Evolutionary conservation across 352 stramenopile species (phyloP).

Genomic region (Globisporangium canariense): DNA sequence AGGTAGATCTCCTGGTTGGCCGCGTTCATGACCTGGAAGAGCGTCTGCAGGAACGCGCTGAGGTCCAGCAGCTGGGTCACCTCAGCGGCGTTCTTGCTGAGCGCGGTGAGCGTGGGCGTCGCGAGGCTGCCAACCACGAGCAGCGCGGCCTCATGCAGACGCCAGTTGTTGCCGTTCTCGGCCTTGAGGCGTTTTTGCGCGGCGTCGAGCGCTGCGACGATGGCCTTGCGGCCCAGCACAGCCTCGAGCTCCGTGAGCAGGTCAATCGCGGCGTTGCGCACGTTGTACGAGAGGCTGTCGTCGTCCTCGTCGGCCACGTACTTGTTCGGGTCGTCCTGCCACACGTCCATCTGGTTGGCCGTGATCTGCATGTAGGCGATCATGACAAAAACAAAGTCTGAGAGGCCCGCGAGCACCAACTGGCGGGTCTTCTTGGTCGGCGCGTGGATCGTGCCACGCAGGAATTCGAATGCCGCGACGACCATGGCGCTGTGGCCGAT

Average conservation of each 20-base stretch:
- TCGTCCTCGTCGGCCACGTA: conserved; percentile 86
- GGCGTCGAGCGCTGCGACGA: conserved; percentile 49
- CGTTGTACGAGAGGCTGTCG: conserved; percentile 74
- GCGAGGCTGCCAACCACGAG: conserved; percentile 70
- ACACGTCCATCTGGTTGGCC: conserved; percentile 63
- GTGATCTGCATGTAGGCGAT: conserved; percentile 87
- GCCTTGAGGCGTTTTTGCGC: conserved; percentile 60
- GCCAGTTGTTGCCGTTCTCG: conserved; percentile 43
- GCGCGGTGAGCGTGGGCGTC: conserved; percentile 45
- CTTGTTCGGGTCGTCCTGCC: conserved; percentile 80
- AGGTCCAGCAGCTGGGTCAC: conserved; percentile 55
- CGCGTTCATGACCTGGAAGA: conserved; percentile 78
- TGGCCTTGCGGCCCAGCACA: conserved; percentile 59
- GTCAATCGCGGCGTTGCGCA: conserved; percentile 68
- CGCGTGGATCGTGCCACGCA: conserved; percentile 63
- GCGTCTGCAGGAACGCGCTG: conserved; percentile 59
- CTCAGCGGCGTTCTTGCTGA: conserved; percentile 47
- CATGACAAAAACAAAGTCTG: conserved; percentile 74
- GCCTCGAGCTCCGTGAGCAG: conserved; percentile 61
- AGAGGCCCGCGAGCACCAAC: conserved; percentile 47
- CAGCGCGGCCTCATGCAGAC: conserved; percentile 70
- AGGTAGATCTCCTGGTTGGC: conserved; percentile 68
- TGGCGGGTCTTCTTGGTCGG: conserved; percentile 80
- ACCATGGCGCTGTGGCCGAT: conserved; percentile 68
- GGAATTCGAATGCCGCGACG: conserved; percentile 70